These are phyloP conservation scores for Arachis stenosperma DNA, from an alignment of 306 rosid species.

Conservation along the genomic window DNA sequence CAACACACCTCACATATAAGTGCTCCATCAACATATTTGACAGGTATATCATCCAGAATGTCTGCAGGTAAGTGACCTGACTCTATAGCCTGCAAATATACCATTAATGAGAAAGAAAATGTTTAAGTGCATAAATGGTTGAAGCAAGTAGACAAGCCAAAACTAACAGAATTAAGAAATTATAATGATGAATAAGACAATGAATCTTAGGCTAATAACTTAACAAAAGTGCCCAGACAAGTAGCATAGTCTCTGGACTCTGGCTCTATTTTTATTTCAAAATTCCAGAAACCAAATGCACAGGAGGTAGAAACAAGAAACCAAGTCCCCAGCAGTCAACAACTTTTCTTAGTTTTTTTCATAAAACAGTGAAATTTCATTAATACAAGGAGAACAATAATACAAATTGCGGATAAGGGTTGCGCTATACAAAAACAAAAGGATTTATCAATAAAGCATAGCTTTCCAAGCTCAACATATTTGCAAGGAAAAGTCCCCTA, in stretches of 20 bases:
- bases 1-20: slow-evolving; percentile 86
- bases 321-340: slow-evolving; percentile 12
- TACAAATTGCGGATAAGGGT: no score
- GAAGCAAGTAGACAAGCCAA: slow-evolving; percentile 18
- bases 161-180: neutral
- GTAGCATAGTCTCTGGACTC: slow-evolving; percentile 8
- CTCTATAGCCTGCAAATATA: slow-evolving; percentile 84
- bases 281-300: slow-evolving; percentile 25
- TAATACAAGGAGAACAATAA: no score
- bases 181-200: slow-evolving; percentile 34
- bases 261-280: slow-evolving; percentile 21
- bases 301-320: slow-evolving; percentile 32
- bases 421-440: no score
- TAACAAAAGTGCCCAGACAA: slow-evolving; percentile 33
- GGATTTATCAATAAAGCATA: no score
- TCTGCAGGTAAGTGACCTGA: slow-evolving; percentile 97
- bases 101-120: slow-evolving; percentile 32
- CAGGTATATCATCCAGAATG: slow-evolving; percentile 88
- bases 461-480: no score
- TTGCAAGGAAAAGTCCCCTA: no score
- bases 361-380: no score
- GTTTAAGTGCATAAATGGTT: slow-evolving; percentile 30
- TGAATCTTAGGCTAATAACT: slow-evolving; percentile 14
- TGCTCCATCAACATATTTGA: slow-evolving; percentile 86
- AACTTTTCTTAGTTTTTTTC: neutral